A percentile compares a stretch with the other conserved stretches of the same genome.
phyloP scores from a whole-genome alignment of 2,329 filamentous ascomycete genomes.

The Teratosphaeria zuluensis region DNA sequence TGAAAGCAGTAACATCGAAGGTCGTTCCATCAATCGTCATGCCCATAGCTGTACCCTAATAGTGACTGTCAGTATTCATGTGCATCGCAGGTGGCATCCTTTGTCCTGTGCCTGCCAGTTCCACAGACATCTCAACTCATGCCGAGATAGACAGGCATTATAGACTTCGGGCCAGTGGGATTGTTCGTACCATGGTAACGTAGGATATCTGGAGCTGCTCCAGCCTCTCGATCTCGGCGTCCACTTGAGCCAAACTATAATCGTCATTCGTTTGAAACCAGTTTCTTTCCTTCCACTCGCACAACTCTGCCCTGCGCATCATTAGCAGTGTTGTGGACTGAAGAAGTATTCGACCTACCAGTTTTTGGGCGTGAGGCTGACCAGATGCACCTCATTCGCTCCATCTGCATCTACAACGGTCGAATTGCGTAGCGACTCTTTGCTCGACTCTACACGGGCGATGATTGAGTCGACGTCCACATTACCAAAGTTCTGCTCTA shows the following conservation, averaged over 20 bases:
- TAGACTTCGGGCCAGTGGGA: background rate
- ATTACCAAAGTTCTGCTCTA: too few relatives aligned
- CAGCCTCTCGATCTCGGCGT: background rate
- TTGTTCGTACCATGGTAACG: background rate
- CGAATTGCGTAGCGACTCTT: background rate
- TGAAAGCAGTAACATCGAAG: too few relatives aligned
- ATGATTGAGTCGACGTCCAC: constrained; percentile 1
- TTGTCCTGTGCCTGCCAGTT: too few relatives aligned
- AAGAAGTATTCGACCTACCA: background rate
- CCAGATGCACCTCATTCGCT: background rate
- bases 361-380: background rate
- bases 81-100: background rate
- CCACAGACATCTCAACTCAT: too few relatives aligned
- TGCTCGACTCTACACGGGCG: background rate
- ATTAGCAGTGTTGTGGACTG: background rate
- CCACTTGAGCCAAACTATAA: background rate
- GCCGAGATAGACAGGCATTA: too few relatives aligned
- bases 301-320: background rate
- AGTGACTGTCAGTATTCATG: too few relatives aligned
- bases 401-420: background rate
- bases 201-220: background rate
- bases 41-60: too few relatives aligned
- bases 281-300: background rate
- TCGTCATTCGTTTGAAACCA: background rate
- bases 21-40: too few relatives aligned